phyloP scores from a whole-genome alignment of 345 rosid genomes.

The Jatropha curcas region DNA sequence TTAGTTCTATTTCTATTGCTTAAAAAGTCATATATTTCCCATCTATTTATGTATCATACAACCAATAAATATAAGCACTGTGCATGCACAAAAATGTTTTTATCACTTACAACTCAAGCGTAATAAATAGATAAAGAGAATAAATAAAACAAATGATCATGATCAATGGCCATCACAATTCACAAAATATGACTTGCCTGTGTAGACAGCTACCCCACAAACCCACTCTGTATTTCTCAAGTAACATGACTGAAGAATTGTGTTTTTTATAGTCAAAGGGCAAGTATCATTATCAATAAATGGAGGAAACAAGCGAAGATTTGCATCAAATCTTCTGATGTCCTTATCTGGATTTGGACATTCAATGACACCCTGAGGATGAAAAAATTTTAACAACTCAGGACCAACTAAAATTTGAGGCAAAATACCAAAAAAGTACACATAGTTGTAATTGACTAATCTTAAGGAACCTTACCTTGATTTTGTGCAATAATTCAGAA shows the following conservation, averaged over 20 bases:
- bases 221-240: conserved; percentile 98
- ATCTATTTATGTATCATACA: neutral
- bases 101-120: conserved; percentile 1
- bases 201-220: conserved; percentile 96
- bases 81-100: conserved; percentile 1
- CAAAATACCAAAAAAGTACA: conserved; percentile 4
- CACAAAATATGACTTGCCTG: conserved; percentile 54
- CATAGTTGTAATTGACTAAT: neutral
- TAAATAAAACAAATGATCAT: conserved; percentile 7
- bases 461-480: conserved; percentile 55
- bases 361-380: conserved; percentile 87
- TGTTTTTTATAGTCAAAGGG: conserved; percentile 89
- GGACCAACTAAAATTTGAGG: conserved; percentile 16
- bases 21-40: neutral
- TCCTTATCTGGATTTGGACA: conserved; percentile 96
- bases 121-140: neutral
- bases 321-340: conserved; percentile 96
- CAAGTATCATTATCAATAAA: conserved; percentile 93
- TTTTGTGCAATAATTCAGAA: conserved; percentile 85
- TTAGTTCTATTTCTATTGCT: neutral
- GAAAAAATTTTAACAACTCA: conserved; percentile 10
- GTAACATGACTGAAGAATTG: conserved; percentile 96
- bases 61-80: neutral
- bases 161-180: conserved; percentile 11
- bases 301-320: conserved; percentile 92